A percentile compares a stretch with the other conserved stretches of the same genome.
phyloP scores from a whole-genome alignment of 192 early-diverging fungal species.

The Backusella tuberculispora region DNA sequence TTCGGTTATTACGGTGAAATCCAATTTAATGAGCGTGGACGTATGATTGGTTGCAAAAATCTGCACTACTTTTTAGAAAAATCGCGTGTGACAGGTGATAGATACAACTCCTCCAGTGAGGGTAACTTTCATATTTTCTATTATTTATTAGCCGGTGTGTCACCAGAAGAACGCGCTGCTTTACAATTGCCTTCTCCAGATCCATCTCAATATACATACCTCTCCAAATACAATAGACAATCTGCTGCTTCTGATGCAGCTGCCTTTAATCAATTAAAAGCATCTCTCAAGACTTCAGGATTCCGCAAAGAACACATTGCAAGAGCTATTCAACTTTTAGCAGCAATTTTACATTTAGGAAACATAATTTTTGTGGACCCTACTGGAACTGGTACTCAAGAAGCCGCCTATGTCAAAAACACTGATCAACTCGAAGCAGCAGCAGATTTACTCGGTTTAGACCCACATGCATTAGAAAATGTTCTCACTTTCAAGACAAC shows the following conservation, averaged over 20 bases:
- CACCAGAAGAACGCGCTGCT: conserved; percentile 61
- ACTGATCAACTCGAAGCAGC: conserved; percentile 69
- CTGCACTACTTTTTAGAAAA: conserved; percentile 71
- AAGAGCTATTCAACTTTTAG: conserved; percentile 79
- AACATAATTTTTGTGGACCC: conserved; percentile 79
- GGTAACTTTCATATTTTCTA: conserved; percentile 81
- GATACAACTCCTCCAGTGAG: conserved; percentile 54
- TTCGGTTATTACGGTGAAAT: conserved; percentile 88
- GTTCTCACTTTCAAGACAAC: conserved; percentile 84
- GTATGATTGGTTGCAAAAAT: conserved; percentile 82
- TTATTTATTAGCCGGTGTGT: conserved; percentile 72
- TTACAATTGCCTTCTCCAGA: conserved; percentile 59
- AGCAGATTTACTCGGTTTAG: conserved; percentile 82
- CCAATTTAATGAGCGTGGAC: conserved; percentile 85
- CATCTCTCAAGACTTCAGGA: conserved; percentile 59
- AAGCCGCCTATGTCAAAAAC: conserved; percentile 80
- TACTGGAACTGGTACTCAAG: conserved; percentile 63
- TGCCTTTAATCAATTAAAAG: conserved; percentile 64
- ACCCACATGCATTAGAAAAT: conserved; percentile 65
- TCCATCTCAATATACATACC: conserved; percentile 58
- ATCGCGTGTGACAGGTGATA: conserved; percentile 58
- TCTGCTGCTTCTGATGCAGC: conserved; percentile 57
- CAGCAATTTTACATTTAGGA: conserved; percentile 88
- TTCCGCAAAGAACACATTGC: conserved; percentile 67
- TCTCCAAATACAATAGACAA: conserved; percentile 49